Evolutionary conservation across 2,329 filamentous ascomycete species (phyloP), one percentile per base, ranked within the genome.

Genomic region (Trichoderma aggressivum): DNA sequence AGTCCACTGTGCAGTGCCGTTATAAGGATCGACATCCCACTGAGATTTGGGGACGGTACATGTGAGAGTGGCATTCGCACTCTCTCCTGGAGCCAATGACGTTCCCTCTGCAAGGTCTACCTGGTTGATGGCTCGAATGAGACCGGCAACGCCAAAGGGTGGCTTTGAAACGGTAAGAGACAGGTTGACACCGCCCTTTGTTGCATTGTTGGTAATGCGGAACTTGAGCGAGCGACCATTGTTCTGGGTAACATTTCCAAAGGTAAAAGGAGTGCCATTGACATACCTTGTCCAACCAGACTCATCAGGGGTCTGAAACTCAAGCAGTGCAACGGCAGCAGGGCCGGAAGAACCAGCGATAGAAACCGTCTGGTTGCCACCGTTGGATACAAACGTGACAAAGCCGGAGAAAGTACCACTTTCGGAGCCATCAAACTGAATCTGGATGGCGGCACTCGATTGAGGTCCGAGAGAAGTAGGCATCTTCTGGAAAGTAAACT

Each of bases 111-210:
- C 87, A 1, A 90, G 83, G 61, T 89, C 88, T 10, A 88, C 81
- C 21, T 85, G 82, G 75, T 89, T 90, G 14, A 81, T 82, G 0
- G 87, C 85, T 24, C 83, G 81, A 50, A 90, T 83, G 26, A 89
- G 83, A 3, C 86, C 85, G n/a, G 79, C 74, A 3, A 87, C 81
- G 16, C 86, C 87, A 67, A 87, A 89, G 0, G 88, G 88, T 5
- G 87, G 87, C 75, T 90, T 90, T 0, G 88, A 90, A 3, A 90
- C 86, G 0, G 87, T 89, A 16, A 89, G 78, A 0, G 84, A 86
- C 1, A 89, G 81, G 1, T 79, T 79, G 14, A 86, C 83, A 7
- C 82, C 83, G 2, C 84, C 84, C 0, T 78, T 63, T 0, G 81
- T 77, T 5, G 85, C 87, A 2, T 77, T 81, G 75, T 89, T 90